phyloP scores from a whole-genome alignment of 257 asterid species.

The Henckelia pumila region DNA sequence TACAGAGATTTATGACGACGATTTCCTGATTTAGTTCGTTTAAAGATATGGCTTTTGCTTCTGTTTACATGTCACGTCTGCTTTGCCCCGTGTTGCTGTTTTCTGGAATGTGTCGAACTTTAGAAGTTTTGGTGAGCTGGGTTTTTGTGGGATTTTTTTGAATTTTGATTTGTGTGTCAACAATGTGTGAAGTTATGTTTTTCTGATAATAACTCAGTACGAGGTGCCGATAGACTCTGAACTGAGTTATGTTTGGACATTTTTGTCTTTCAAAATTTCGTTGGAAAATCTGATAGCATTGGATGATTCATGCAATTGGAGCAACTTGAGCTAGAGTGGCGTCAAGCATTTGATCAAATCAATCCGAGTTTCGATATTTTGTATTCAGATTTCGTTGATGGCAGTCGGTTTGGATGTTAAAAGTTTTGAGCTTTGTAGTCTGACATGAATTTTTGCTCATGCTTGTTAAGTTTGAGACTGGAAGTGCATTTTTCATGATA shows the following conservation, averaged over 20 bases:
- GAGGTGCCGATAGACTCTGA: too few relatives aligned
- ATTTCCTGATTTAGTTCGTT: neutral
- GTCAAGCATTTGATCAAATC: neutral
- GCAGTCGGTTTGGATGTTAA: neutral
- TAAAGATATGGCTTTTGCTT: neutral
- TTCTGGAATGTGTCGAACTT: neutral
- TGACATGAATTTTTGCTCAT: too few relatives aligned
- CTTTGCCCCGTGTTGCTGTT: neutral
- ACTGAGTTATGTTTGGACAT: neutral
- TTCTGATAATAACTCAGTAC: too few relatives aligned
- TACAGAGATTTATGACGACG: neutral
- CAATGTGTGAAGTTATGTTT: too few relatives aligned
- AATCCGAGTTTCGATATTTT: neutral
- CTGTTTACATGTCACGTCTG: neutral
- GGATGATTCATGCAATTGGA: neutral
- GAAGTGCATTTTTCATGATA: too few relatives aligned
- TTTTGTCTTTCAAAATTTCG: neutral
- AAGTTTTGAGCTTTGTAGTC: neutral
- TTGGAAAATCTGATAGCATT: slow-evolving; percentile 5
- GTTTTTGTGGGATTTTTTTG: slow-evolving; percentile 16
- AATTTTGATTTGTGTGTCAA: neutral
- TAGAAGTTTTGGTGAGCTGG: slow-evolving; percentile 13
- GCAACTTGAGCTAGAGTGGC: neutral
- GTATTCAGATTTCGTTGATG: neutral
- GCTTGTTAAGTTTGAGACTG: too few relatives aligned